phyloP scores from a whole-genome alignment of 2,329 filamentous ascomycete genomes.

The Uncinocarpus reesii region DNA sequence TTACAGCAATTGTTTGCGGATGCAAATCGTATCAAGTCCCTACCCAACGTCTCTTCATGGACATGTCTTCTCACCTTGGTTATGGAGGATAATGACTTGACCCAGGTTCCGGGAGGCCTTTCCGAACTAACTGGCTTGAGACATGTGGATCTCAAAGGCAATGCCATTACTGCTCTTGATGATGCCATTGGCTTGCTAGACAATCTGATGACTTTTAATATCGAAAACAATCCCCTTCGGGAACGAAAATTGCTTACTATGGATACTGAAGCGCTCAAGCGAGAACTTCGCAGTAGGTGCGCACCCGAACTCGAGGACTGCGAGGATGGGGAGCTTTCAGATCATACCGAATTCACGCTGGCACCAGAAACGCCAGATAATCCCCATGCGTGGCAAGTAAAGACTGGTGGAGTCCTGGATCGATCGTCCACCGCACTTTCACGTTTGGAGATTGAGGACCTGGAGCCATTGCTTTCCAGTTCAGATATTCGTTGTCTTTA shows the following conservation, averaged over 20 bases:
- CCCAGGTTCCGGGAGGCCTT: slow-evolving; percentile 66
- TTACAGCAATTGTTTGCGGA: slow-evolving; percentile 67
- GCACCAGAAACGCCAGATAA: slow-evolving; percentile 36
- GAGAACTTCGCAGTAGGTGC: slow-evolving; percentile 54
- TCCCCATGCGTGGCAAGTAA: slow-evolving; percentile 29
- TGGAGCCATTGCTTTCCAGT: slow-evolving; percentile 35
- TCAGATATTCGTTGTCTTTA: slow-evolving; percentile 48
- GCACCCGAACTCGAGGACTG: slow-evolving; percentile 41
- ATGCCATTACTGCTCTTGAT: slow-evolving; percentile 67
- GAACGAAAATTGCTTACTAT: slow-evolving; percentile 80
- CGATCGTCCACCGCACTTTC: slow-evolving; percentile 56
- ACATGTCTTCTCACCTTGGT: slow-evolving; percentile 59
- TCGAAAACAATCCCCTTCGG: slow-evolving; percentile 81
- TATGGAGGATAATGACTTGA: slow-evolving; percentile 72
- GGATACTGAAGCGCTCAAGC: slow-evolving; percentile 70
- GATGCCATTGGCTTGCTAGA: slow-evolving; percentile 72
- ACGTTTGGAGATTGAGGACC: slow-evolving; percentile 42
- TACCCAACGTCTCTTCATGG: slow-evolving; percentile 71
- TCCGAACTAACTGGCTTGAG: slow-evolving; percentile 56
- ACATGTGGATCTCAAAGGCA: slow-evolving; percentile 73
- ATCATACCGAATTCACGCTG: slow-evolving; percentile 34
- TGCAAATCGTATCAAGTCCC: slow-evolving; percentile 61
- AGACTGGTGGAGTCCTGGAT: slow-evolving; percentile 48
- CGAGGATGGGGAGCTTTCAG: slow-evolving; percentile 32
- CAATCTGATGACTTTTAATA: slow-evolving; percentile 58